phyloP scores from a whole-genome alignment of 495 filamentous ascomycete species.

The Rhizodiscina lignyota region DNA sequence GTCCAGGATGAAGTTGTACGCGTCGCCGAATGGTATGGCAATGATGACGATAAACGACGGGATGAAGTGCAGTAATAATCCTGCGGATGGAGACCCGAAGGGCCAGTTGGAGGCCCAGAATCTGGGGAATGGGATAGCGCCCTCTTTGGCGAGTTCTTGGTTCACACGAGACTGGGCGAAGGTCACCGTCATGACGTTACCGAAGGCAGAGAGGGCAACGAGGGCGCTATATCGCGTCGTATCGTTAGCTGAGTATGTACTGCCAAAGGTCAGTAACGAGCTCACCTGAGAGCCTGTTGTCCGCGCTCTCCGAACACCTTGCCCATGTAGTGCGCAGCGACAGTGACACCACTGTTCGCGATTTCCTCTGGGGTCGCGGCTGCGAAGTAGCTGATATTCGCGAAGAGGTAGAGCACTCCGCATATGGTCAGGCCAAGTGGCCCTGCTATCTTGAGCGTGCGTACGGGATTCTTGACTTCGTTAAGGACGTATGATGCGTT shows the following conservation, averaged over 20 bases:
- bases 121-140: constrained; percentile 15
- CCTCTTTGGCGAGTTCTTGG: constrained; percentile 10
- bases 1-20: constrained; percentile 38
- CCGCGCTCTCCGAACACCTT: constrained; percentile 46
- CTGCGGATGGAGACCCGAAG: background rate
- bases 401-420: constrained; percentile 53
- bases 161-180: constrained; percentile 48
- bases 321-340: constrained; percentile 47
- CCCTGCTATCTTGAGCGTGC: constrained; percentile 46
- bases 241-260: too few species aligned
- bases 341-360: constrained; percentile 37
- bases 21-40: constrained; percentile 44
- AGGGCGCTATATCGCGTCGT: too few species aligned
- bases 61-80: constrained; percentile 44
- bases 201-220: constrained; percentile 54
- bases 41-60: constrained; percentile 44
- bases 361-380: constrained; percentile 49
- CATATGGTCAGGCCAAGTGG: constrained; percentile 41
- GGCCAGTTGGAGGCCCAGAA: background rate
- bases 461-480: constrained; percentile 46
- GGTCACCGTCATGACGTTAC: constrained; percentile 54
- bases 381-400: constrained; percentile 58
- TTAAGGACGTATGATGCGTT: constrained; percentile 35
- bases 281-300: constrained; percentile 42
- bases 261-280: too few species aligned